A percentile compares a stretch with the other conserved stretches of the same genome.
These are phyloP conservation scores for Exophiala viscosa DNA, from an alignment of 2,329 filamentous ascomycete genomes.

Conservation along the genomic window DNA sequence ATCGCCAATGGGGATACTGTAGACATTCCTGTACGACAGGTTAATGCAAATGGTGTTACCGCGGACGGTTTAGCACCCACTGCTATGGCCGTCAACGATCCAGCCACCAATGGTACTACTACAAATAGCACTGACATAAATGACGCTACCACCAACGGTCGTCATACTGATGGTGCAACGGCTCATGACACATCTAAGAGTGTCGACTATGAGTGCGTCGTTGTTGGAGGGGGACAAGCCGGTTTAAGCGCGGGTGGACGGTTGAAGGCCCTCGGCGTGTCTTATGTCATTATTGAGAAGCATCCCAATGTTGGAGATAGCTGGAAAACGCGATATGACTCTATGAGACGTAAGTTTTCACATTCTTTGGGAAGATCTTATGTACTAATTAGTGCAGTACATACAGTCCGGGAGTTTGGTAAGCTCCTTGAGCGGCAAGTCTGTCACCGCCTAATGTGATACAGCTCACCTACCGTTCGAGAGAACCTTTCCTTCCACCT, in stretches of 20 bases:
- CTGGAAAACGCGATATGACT: conserved; percentile 47
- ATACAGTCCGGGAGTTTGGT: too few species aligned
- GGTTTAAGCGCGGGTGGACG: conserved; percentile 43
- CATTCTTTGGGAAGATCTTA: neutral
- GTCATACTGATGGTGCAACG: neutral
- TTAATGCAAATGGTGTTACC: neutral
- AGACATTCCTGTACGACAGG: too few species aligned
- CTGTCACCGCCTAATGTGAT: too few species aligned
- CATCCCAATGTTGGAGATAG: conserved; percentile 44
- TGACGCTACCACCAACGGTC: neutral
- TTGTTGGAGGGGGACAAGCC: conserved; percentile 43
- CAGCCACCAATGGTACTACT: neutral
- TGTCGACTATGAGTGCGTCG: conserved; percentile 32
- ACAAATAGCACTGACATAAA: neutral
- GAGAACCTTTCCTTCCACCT: conserved; percentile 25
- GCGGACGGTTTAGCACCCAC: neutral
- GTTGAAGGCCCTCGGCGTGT: conserved; percentile 40
- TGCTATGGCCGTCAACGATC: neutral
- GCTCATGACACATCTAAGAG: conserved; percentile 27
- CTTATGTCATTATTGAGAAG: conserved; percentile 31
- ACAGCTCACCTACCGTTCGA: conserved; percentile 29
- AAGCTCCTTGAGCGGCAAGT: too few species aligned
- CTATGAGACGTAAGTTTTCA: conserved; percentile 33
- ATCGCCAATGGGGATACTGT: too few species aligned
- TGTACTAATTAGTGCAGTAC: too few species aligned